Percentiles rank a stretch among this genome's conserved stretches.
Evolutionary conservation across 352 stramenopile genomes (phyloP).

Genomic region (Phytophthora litchii): DNA sequence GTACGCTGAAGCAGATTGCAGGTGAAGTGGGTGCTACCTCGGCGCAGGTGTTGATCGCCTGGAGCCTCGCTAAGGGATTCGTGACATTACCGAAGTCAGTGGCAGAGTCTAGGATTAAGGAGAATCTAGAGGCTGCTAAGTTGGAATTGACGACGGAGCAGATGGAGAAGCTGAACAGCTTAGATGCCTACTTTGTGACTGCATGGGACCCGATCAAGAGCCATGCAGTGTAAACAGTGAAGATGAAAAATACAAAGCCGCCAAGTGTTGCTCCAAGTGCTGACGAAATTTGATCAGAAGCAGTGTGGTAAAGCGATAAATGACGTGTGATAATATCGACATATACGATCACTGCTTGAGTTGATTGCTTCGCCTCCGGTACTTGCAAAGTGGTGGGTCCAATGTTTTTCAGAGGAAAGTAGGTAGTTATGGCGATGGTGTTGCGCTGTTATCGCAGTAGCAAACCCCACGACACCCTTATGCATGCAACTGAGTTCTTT

Average conservation of each 20-base stretch:
- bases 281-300: no score
- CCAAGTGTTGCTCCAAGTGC: no score
- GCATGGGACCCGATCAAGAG: conserved; percentile 64
- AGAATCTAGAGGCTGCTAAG: conserved; percentile 52
- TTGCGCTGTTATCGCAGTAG: no score
- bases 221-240: conserved; percentile 35
- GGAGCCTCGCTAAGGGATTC: conserved; percentile 57
- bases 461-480: no score
- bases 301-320: no score
- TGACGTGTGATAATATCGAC: no score
- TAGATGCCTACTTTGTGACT: conserved; percentile 59
- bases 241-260: no score
- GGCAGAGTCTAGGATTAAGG: conserved; percentile 51
- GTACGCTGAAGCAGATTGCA: conserved; percentile 42
- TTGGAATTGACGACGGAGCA: conserved; percentile 46
- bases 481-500: no score
- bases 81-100: conserved; percentile 74
- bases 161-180: conserved; percentile 44
- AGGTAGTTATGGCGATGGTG: no score
- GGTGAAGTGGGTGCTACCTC: conserved; percentile 42
- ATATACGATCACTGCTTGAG: no score
- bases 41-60: conserved; percentile 63
- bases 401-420: no score
- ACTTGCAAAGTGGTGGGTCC: no score
- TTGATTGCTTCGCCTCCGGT: background rate